These are phyloP conservation scores for Naganishia sp. DNA, from an alignment of 1,284 basidiomycete species.

Conservation along the genomic window DNA sequence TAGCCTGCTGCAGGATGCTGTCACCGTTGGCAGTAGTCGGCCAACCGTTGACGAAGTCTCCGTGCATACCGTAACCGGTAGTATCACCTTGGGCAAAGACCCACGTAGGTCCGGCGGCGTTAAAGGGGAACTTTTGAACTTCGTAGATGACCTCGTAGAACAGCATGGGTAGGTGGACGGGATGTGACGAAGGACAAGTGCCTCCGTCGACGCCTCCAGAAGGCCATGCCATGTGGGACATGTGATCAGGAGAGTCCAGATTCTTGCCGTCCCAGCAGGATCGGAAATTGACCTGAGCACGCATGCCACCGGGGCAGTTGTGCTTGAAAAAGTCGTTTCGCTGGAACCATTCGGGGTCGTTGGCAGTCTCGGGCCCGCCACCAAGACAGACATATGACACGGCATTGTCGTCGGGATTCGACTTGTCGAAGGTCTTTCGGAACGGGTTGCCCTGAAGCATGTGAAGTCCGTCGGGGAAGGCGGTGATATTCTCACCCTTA, in stretches of 20 bases:
- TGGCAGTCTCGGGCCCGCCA: conserved; percentile 32
- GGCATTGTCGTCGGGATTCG: conserved; percentile 43
- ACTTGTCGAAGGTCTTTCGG: conserved; percentile 40
- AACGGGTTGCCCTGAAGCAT: conserved; percentile 55
- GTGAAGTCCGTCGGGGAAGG: conserved; percentile 55
- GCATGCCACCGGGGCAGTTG: conserved; percentile 52
- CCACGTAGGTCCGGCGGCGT: conserved; percentile 21
- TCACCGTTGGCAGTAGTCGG: conserved; percentile 44
- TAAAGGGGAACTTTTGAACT: conserved; percentile 22
- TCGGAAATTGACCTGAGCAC: conserved; percentile 53
- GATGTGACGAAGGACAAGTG: conserved; percentile 48
- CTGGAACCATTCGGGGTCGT: conserved; percentile 39
- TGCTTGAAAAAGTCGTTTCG: conserved; percentile 49
- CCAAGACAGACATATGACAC: conserved; percentile 54
- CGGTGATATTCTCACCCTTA: conserved; percentile 43
- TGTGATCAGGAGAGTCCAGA: conserved; percentile 54
- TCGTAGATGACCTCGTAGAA: conserved; percentile 54
- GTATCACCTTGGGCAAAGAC: conserved; percentile 53
- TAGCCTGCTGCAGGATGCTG: conserved; percentile 47
- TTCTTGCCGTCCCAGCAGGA: conserved; percentile 55
- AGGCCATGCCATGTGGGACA: conserved; percentile 55
- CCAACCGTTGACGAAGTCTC: conserved; percentile 54
- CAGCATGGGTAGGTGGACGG: conserved; percentile 41
- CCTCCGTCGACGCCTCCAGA: conserved; percentile 51
- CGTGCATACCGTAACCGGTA: conserved; percentile 50